Conservation (phyloP, 805 yeast species). For the Zygosaccharomyces bailii region DNA sequence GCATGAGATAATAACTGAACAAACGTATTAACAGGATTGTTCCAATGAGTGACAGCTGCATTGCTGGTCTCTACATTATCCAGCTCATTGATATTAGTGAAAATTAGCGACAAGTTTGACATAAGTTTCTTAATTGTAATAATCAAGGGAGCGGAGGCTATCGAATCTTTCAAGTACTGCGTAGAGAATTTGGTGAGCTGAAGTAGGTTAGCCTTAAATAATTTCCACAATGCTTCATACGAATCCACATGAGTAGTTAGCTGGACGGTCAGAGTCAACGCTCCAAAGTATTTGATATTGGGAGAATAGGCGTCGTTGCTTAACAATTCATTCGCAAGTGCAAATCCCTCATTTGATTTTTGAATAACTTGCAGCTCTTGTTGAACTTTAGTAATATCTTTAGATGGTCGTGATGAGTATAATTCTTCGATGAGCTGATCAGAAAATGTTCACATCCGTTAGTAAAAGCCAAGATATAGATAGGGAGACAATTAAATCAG, state of each 20-base stretch:
- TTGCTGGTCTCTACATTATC: slow-evolving; percentile 10
- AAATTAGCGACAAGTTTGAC: slow-evolving; percentile 36
- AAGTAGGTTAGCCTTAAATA: slow-evolving; percentile 28
- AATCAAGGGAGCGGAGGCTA: slow-evolving; percentile 13
- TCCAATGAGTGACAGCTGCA: slow-evolving; percentile 24
- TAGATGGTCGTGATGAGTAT: slow-evolving; percentile 29
- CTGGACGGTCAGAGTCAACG: slow-evolving; percentile 36
- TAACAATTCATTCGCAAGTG: slow-evolving; percentile 30
- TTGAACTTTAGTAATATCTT: slow-evolving; percentile 32
- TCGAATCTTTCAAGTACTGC: slow-evolving; percentile 19
- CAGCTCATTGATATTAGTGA: slow-evolving; percentile 27
- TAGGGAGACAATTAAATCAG: not conserved
- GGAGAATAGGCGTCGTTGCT: slow-evolving; percentile 19
- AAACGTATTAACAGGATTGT: slow-evolving; percentile 35
- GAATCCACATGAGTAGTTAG: slow-evolving; percentile 21
- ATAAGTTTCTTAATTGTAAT: slow-evolving; percentile 33
- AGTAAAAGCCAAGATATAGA: slow-evolving; percentile 1
- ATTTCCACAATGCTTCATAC: slow-evolving; percentile 19
- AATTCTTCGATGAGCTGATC: slow-evolving; percentile 27
- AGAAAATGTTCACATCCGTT: slow-evolving; percentile 2
- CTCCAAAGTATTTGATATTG: slow-evolving; percentile 37
- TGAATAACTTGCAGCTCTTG: slow-evolving; percentile 32
- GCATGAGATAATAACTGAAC: slow-evolving; percentile 21
- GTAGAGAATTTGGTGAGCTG: slow-evolving; percentile 23
- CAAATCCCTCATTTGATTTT: slow-evolving; percentile 30